Base-by-base conservation (phyloP, 768 basidiomycete species). In the Trametes sanguinea region DNA sequence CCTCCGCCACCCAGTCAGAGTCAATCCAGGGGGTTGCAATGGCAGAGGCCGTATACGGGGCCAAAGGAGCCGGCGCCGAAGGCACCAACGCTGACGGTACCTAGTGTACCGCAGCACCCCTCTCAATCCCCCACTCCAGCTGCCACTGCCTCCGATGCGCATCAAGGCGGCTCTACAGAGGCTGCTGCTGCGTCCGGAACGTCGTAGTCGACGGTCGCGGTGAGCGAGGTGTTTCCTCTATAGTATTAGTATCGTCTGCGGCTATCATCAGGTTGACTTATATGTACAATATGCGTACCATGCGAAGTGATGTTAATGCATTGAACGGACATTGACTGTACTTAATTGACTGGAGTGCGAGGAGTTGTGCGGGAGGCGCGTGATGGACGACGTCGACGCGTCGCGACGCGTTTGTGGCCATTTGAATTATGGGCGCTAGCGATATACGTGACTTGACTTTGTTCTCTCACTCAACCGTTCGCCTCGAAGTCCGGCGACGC, bases 21-120 rank as follows among this genome's bases (percentile, higher is more conserved):
- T 1, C 59, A 50, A 46, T 13, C 39, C n/a, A 51, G 62, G 13
- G 65, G 57, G 39, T 62, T 77, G 51, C 73, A 74, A 48, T 78
- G 76, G 77, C 76, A 73, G 61, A 68, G 63, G 55, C 73, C 76
- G 51, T 76, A 76, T 44, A 57, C 62, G 29, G 74, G 77, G 51
- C 70, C 71, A 27, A 67, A 64, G 57, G 29, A 46, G 27, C 4
- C 44, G 5, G 29, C 4, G 16, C 22, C 44, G 47, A 63, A 54
- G 17, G 4, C 43, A 17, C 43, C 54, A 5, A 55, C 55, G 27
- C 29, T 45, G 35, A 45, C 51, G 32, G 42, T 45, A 14, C 48
- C 60, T 17, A 37, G 11, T 39, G 14, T 45, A 14, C n/a, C 51
- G 2, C 48, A 44, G 9, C 35, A 27, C 8, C 8, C 10, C 17